These are phyloP conservation scores for Mycogone perniciosa DNA, from an alignment of 2,329 filamentous ascomycete genomes.

Conservation along the genomic window DNA sequence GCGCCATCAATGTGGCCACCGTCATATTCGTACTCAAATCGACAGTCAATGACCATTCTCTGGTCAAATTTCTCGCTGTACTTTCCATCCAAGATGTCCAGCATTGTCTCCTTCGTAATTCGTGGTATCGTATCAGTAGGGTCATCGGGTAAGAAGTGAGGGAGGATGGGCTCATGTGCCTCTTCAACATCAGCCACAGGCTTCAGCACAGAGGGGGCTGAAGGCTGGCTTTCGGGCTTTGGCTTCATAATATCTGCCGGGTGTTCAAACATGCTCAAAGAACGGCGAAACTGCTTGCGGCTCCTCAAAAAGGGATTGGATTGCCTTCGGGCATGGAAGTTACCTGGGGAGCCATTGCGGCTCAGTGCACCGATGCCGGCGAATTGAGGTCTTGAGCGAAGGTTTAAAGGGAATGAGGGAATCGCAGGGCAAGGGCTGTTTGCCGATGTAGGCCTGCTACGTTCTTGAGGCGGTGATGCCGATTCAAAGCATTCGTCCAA, in stretches of 20 bases:
- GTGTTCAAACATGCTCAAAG: constrained; percentile 96
- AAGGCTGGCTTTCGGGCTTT: constrained; percentile 54
- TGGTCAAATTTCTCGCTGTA: constrained; percentile 71
- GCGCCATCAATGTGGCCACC: constrained; percentile 92
- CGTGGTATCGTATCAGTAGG: constrained; percentile 82
- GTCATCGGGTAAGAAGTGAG: constrained; percentile 76
- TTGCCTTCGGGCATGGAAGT: constrained; percentile 62
- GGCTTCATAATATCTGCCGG: constrained; percentile 81
- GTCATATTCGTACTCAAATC: constrained; percentile 98
- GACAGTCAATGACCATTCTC: constrained; percentile 87
- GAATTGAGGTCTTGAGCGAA: constrained; percentile 61
- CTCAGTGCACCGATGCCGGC: constrained; percentile 48
- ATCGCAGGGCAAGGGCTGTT: constrained; percentile 51
- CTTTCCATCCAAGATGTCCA: constrained; percentile 82
- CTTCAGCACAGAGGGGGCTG: constrained; percentile 46
- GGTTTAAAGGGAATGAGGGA: constrained; percentile 39
- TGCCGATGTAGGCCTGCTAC: constrained; percentile 49
- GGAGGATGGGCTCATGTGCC: constrained; percentile 64
- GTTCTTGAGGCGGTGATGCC: constrained; percentile 67
- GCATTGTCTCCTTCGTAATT: constrained; percentile 73
- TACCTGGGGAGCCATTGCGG: constrained; percentile 69
- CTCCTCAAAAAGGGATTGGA: constrained; percentile 68
- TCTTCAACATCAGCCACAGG: constrained; percentile 83
- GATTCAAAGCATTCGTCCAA: constrained; percentile 73
- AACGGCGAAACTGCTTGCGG: constrained; percentile 83